Evolutionary conservation across 495 filamentous ascomycete species (phyloP).

Genomic region (Parmelia sp.): DNA sequence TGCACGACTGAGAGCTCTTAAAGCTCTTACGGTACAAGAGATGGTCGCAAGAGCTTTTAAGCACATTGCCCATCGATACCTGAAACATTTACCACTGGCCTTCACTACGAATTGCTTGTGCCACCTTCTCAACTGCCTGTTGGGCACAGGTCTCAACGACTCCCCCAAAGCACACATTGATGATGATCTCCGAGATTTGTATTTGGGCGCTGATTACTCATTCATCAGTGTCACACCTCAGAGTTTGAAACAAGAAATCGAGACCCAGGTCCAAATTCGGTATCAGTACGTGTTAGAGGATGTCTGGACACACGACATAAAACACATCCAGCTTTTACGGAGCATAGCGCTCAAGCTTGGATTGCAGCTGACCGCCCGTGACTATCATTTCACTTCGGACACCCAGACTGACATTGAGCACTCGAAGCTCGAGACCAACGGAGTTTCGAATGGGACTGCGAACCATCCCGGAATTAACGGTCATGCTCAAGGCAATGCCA

Average conservation of each 20-base stretch:
- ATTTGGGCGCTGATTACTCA: constrained; percentile 72
- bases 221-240: constrained; percentile 74
- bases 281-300: constrained; percentile 69
- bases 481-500: constrained; percentile 29
- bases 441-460: constrained; percentile 28
- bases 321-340: constrained; percentile 77
- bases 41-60: constrained; percentile 94
- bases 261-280: constrained; percentile 61
- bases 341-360: constrained; percentile 87
- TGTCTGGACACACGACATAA: constrained; percentile 58
- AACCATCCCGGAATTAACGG: constrained; percentile 38
- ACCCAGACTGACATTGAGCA: constrained; percentile 36
- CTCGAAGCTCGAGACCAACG: constrained; percentile 35
- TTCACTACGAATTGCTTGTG: constrained; percentile 70
- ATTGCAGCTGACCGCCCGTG: constrained; percentile 75
- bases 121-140: constrained; percentile 90
- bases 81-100: constrained; percentile 71
- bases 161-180: constrained; percentile 73
- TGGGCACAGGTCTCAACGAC: constrained; percentile 70
- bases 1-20: constrained; percentile 67
- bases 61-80: constrained; percentile 73
- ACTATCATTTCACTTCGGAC: constrained; percentile 63
- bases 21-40: constrained; percentile 73
- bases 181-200: constrained; percentile 62
- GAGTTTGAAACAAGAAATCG: constrained; percentile 61